Conservation (phyloP, 179 eudicot species). For the Heliamphora pulchella region DNA sequence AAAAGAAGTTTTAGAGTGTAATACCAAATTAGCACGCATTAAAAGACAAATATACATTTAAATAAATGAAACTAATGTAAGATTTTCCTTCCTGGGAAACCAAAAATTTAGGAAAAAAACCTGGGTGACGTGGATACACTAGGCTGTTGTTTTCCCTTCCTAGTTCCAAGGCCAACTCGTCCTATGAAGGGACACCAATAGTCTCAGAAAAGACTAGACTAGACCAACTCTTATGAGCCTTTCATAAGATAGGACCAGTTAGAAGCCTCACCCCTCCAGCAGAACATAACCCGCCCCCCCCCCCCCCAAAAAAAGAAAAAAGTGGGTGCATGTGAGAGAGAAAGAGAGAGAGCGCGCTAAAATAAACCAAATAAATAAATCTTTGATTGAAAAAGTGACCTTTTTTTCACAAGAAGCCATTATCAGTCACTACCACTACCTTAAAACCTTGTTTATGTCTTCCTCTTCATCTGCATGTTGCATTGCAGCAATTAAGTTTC, state of each 20-base stretch:
- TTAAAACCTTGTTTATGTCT: slow-evolving; percentile 92
- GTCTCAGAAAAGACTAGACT: not conserved
- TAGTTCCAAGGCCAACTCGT: not conserved
- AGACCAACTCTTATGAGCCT: not conserved
- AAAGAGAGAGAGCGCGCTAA: not conserved
- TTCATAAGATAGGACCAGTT: not conserved
- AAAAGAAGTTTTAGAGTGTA: not conserved
- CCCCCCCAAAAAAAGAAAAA: not conserved
- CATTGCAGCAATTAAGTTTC: slow-evolving; percentile 85
- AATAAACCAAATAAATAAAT: not conserved
- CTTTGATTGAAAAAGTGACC: not conserved
- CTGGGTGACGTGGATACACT: not conserved
- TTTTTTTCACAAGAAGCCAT: not conserved
- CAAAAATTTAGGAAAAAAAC: not conserved
- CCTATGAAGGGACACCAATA: not conserved
- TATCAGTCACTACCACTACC: slow-evolving; percentile 32
- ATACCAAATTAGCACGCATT: not conserved
- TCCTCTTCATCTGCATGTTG: slow-evolving; percentile 98
- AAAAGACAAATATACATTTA: slow-evolving; percentile 1
- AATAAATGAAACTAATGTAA: not conserved
- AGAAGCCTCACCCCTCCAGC: not conserved
- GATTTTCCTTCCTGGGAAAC: not conserved
- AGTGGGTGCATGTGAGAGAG: not conserved
- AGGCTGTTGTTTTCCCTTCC: not conserved
- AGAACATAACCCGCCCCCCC: not conserved